Evolutionary conservation across 1,284 basidiomycete genomes (phyloP), one percentile per base, ranked within the genome.

Genomic region (Trichosporon sp.): DNA sequence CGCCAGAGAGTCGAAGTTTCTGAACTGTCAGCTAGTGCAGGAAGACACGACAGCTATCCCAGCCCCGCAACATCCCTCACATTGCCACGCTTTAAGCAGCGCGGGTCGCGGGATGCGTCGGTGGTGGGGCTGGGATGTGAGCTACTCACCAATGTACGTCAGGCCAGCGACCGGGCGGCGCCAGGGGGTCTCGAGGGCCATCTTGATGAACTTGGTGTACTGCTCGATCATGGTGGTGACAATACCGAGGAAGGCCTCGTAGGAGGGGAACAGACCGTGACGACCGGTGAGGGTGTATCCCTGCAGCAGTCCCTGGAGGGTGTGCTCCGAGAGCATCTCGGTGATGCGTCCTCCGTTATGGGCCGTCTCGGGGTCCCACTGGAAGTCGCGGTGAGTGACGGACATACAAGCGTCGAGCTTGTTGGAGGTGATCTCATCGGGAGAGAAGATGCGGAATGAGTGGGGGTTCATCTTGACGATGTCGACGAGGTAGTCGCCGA

Each of bases 301-400:
- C 77, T 92, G 89, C 23, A 92, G 82, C 86, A 90, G 91, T 23
- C 89, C 92, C 77, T 94, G 89, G 66, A 90, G 88, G 1, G 90
- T 92, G 74, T 93, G 91, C 79, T 93, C 90, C 2, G 89, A 91
- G 27, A 94, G 85, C 71, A 93, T 92, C 80, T 95, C 92, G 65
- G 92, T 85, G 65, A 92, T 85, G 59, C 91, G 86, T 5, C 66
- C 66, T 7, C 66, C 66, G 54, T 65, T 60, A 23, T 54, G 23
- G 34, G 61, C 66, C n/a, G 60, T 62, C 60, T 67, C 66, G 56
- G 63, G 66, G 46, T 66, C 65, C 65, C 65, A 63, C 62, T 66
- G 65, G 65, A 66, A 64, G 60, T 62, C 57, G 57, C 65, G 57
- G 60, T 76, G 76, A 56, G 76, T 80, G 66, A 95, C 89, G 59